Conservation (phyloP, 176 grass and related monocot genomes). For the Pharus latifolius region DNA sequence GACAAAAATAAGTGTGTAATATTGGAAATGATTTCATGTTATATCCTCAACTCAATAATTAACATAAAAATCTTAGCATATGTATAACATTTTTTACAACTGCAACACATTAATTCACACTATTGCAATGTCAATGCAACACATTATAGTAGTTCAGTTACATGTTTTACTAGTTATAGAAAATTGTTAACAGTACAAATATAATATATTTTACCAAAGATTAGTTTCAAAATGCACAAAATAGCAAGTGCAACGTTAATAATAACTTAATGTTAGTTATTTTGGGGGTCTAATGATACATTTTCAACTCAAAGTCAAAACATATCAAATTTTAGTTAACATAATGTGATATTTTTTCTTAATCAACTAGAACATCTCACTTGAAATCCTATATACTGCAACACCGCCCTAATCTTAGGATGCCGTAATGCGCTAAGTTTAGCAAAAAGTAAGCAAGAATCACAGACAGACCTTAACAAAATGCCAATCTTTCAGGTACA, state of each 20-base stretch:
- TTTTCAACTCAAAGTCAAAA: background rate
- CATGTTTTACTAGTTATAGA: background rate
- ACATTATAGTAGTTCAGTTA: background rate
- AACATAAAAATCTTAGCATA: background rate
- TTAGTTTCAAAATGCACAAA: too few relatives aligned
- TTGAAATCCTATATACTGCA: background rate
- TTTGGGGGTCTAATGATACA: background rate
- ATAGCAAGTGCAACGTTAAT: too few relatives aligned
- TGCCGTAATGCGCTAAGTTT: background rate
- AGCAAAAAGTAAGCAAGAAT: background rate
- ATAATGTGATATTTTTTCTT: too few relatives aligned
- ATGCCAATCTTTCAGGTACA: slow-evolving; percentile 97
- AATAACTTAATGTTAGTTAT: background rate
- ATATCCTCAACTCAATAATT: background rate
- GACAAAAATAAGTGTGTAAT: background rate
- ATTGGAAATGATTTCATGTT: background rate
- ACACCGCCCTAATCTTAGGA: background rate
- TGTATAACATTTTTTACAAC: background rate
- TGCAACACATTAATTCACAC: too few relatives aligned
- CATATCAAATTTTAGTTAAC: background rate
- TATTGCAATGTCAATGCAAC: background rate
- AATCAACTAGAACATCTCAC: background rate
- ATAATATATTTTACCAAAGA: too few relatives aligned
- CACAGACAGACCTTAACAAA: slow-evolving; percentile 59
- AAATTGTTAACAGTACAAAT: too few relatives aligned